These are phyloP conservation scores for Didymellaceae sp. DNA, from an alignment of 2,329 filamentous ascomycete species.

Conservation along the genomic window DNA sequence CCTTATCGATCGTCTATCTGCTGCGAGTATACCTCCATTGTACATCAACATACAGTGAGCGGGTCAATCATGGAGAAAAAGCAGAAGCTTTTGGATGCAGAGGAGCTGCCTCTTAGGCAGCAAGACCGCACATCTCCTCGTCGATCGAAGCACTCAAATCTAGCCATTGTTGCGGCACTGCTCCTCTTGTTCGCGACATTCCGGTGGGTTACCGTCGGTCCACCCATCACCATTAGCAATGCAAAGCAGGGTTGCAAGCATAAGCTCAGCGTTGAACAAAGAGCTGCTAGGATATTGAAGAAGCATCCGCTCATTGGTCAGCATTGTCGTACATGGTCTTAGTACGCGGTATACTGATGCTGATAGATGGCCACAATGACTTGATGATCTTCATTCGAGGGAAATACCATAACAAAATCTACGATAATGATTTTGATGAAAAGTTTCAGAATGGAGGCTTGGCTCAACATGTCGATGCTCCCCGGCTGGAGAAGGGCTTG, in stretches of 20 bases:
- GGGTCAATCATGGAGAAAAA: slow-evolving; percentile 17
- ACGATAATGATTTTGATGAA: slow-evolving; percentile 71
- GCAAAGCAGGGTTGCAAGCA: slow-evolving; percentile 1
- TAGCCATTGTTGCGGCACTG: slow-evolving; percentile 17
- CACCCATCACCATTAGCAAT: slow-evolving; percentile 5
- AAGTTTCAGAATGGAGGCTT: slow-evolving; percentile 76
- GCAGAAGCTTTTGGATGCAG: not conserved
- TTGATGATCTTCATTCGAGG: slow-evolving; percentile 75
- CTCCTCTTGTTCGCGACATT: slow-evolving; percentile 16
- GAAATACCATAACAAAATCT: slow-evolving; percentile 77
- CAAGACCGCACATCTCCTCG: not conserved
- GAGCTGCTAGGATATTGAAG: slow-evolving; percentile 44
- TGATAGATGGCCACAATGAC: slow-evolving; percentile 86
- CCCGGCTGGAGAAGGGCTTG: slow-evolving; percentile 72
- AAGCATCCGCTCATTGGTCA: slow-evolving; percentile 52
- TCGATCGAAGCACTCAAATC: slow-evolving; percentile 3
- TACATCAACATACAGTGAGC: not conserved
- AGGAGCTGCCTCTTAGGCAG: slow-evolving; percentile 3
- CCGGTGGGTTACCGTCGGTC: slow-evolving; percentile 6
- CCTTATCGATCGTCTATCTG: slow-evolving; percentile 4
- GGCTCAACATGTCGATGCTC: slow-evolving; percentile 76
- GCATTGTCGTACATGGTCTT: slow-evolving; percentile 10
- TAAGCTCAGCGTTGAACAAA: slow-evolving; percentile 35
- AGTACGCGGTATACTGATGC: slow-evolving; percentile 23
- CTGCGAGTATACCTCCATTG: not conserved